These are phyloP conservation scores for Logfia minima DNA, from an alignment of 129 eudicot species.

Conservation along the genomic window DNA sequence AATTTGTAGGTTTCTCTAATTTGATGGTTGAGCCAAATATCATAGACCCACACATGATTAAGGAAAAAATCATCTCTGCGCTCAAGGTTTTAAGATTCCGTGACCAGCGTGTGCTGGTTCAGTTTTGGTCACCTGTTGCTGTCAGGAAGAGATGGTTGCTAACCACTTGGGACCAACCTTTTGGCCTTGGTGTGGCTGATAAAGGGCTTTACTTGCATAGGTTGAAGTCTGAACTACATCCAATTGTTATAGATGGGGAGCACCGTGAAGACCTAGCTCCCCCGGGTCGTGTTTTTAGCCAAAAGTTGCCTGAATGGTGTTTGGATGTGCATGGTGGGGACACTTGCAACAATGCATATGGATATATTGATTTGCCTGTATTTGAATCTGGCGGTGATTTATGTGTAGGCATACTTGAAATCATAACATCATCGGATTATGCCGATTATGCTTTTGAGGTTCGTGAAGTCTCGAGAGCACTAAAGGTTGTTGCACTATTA, in stretches of 20 bases:
- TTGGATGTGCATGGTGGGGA: not conserved
- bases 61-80: not conserved
- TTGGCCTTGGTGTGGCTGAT: constrained; percentile 13
- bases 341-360: not conserved
- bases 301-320: constrained; percentile 16
- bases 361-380: constrained; percentile 22
- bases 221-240: not conserved
- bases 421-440: constrained; percentile 21
- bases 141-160: constrained; percentile 15
- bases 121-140: constrained; percentile 25
- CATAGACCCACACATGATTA: constrained; percentile 7
- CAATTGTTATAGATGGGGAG: not conserved
- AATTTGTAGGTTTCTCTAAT: constrained; percentile 4
- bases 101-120: constrained; percentile 5
- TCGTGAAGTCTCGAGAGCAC: constrained; percentile 12
- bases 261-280: constrained; percentile 1
- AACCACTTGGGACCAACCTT: constrained; percentile 26
- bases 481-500: not conserved
- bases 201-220: constrained; percentile 7
- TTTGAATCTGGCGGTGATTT: constrained; percentile 8
- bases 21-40: constrained; percentile 4
- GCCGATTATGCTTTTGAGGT: constrained; percentile 25
- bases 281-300: constrained; percentile 8
- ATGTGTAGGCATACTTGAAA: constrained; percentile 21
- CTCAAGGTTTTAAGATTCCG: constrained; percentile 19